These are phyloP conservation scores for Oryza officinalis DNA, from an alignment of 176 grass and related monocot species.

Conservation along the genomic window DNA sequence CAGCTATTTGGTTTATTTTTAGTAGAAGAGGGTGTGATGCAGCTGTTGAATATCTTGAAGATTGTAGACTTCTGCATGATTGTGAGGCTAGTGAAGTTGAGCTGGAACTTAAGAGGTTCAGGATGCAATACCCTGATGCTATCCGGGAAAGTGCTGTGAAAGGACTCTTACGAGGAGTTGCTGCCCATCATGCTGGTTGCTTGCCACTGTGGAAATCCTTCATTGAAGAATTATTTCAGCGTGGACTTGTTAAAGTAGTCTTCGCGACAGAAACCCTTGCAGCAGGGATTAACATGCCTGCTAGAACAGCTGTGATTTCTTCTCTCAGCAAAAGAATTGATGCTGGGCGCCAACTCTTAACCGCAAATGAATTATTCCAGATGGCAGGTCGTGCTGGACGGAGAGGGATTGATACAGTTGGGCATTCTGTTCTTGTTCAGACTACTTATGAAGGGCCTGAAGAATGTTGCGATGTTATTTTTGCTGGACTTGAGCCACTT, in stretches of 20 bases:
- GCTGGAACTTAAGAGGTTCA: slow-evolving; percentile 87
- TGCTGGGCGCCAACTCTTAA: slow-evolving; percentile 77
- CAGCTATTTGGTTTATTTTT: slow-evolving; percentile 99
- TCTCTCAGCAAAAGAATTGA: slow-evolving; percentile 82
- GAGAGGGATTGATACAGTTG: slow-evolving; percentile 93
- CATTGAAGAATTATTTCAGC: slow-evolving; percentile 94
- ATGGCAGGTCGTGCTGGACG: slow-evolving; percentile 97
- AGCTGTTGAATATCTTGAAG: slow-evolving; percentile 92
- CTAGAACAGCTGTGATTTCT: slow-evolving; percentile 85
- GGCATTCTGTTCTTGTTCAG: slow-evolving; percentile 93
- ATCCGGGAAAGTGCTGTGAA: slow-evolving; percentile 76
- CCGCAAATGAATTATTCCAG: slow-evolving; percentile 85
- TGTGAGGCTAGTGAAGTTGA: slow-evolving; percentile 92
- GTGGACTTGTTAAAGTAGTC: slow-evolving; percentile 92
- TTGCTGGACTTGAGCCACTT: slow-evolving; percentile 88
- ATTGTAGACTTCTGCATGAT: slow-evolving; percentile 91
- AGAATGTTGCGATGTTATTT: slow-evolving; percentile 85
- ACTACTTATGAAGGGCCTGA: slow-evolving; percentile 82
- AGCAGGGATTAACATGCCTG: slow-evolving; percentile 99
- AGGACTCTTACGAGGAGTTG: slow-evolving; percentile 86
- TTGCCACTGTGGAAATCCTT: slow-evolving; percentile 99
- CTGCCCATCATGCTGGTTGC: slow-evolving; percentile 97
- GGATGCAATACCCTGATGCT: slow-evolving; percentile 92
- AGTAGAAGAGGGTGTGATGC: slow-evolving; percentile 99
- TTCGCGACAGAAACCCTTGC: slow-evolving; percentile 98